These are phyloP conservation scores for Sporothrix dimorphospora DNA, from an alignment of 2,329 filamentous ascomycete genomes.

Conservation along the genomic window DNA sequence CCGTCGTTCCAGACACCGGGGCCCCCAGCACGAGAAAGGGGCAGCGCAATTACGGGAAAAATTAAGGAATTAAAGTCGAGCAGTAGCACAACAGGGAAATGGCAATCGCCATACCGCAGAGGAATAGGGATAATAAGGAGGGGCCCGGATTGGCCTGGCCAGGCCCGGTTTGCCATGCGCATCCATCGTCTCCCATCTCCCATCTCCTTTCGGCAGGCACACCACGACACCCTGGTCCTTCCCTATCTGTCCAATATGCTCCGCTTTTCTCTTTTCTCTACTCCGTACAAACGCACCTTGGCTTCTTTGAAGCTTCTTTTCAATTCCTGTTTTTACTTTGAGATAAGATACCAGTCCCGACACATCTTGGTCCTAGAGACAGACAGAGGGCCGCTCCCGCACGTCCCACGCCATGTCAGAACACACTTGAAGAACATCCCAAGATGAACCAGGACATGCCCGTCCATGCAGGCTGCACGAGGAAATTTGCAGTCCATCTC, in stretches of 20 bases:
- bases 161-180: background rate
- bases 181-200: background rate
- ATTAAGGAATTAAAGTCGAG: conserved; percentile 5
- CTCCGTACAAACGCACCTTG: background rate
- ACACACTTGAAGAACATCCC: background rate
- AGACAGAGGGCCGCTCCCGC: conserved; percentile 10
- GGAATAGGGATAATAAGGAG: background rate
- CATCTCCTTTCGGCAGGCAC: conserved; percentile 3
- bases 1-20: background rate
- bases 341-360: background rate
- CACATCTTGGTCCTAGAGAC: background rate
- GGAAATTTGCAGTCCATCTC: conserved; percentile 13
- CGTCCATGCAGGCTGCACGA: background rate
- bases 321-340: background rate
- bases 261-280: background rate
- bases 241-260: background rate
- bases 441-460: background rate
- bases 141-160: background rate
- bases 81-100: conserved; percentile 3
- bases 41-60: conserved; percentile 21
- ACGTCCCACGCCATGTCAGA: conserved; percentile 1
- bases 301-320: background rate
- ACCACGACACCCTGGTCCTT: background rate
- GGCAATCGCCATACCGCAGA: background rate
- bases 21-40: conserved; percentile 12